phyloP scores from a whole-genome alignment of 768 basidiomycete species.

The Tubosaeta sp. region DNA sequence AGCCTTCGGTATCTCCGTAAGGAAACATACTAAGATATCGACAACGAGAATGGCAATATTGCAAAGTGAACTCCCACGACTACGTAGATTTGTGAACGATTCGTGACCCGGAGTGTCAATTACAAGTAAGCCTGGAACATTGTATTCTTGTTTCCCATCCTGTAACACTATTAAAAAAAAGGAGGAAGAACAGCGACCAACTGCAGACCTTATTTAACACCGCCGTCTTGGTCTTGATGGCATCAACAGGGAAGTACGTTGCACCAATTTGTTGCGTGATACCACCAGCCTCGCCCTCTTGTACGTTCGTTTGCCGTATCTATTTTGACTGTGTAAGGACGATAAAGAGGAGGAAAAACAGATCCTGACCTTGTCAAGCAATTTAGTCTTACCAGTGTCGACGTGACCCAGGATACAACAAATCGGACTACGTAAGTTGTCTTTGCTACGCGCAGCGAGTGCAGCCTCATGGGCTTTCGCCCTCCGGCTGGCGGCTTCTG shows the following conservation, averaged over 20 bases:
- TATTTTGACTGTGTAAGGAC: constrained; percentile 28
- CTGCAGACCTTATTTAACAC: constrained; percentile 79
- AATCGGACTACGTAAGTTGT: constrained; percentile 91
- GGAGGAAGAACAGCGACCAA: not conserved
- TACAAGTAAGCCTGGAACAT: constrained; percentile 91
- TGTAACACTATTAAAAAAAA: constrained; percentile 26
- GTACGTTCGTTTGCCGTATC: constrained; percentile 99
- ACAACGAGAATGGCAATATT: constrained; percentile 99
- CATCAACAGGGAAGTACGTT: constrained; percentile 96
- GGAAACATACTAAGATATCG: constrained; percentile 81
- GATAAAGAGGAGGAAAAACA: not conserved
- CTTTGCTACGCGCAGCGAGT: constrained; percentile 79
- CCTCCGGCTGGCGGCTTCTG: constrained; percentile 76
- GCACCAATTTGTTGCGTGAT: constrained; percentile 99
- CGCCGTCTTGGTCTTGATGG: constrained; percentile 87
- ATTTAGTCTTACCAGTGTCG: constrained; percentile 98
- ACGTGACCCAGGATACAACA: constrained; percentile 99
- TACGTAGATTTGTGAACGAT: constrained; percentile 95
- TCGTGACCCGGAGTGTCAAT: constrained; percentile 99
- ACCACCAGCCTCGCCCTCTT: constrained; percentile 99
- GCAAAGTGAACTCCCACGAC: constrained; percentile 93
- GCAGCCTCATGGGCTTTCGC: constrained; percentile 82
- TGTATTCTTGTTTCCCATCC: constrained; percentile 86
- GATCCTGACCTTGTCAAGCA: constrained; percentile 82
- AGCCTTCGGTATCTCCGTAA: not conserved